phyloP scores from a whole-genome alignment of 2,329 filamentous ascomycete genomes.

The Huntiella bhutanensis region DNA sequence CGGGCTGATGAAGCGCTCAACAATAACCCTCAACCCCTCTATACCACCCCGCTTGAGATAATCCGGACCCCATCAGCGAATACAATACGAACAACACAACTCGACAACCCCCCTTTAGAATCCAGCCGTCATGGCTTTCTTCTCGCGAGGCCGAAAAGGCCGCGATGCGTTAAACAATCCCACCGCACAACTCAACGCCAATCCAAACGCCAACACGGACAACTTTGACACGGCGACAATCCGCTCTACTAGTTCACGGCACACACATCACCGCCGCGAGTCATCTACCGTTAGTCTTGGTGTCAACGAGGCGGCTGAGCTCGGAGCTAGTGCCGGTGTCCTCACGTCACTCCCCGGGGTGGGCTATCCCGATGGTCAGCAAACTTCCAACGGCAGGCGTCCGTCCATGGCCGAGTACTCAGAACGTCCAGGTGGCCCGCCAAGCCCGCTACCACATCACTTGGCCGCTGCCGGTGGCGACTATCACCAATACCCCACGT shows the following conservation, averaged over 20 bases:
- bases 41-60: no score
- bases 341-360: slow-evolving; percentile 58
- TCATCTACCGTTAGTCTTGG: slow-evolving; percentile 57
- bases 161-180: slow-evolving; percentile 38
- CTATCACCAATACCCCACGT: slow-evolving; percentile 75
- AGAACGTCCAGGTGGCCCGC: slow-evolving; percentile 43
- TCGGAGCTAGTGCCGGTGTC: slow-evolving; percentile 56
- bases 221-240: slow-evolving; percentile 10
- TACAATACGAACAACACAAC: no score
- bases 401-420: slow-evolving; percentile 14
- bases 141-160: slow-evolving; percentile 61
- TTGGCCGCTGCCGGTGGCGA: slow-evolving; percentile 57
- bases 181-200: slow-evolving; percentile 38
- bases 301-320: slow-evolving; percentile 41
- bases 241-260: slow-evolving; percentile 10
- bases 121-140: slow-evolving; percentile 33
- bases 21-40: no score
- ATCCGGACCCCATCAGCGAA: no score
- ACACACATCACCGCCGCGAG: slow-evolving; percentile 44
- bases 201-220: slow-evolving; percentile 46
- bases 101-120: no score
- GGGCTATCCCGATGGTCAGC: slow-evolving; percentile 44
- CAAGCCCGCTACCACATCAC: slow-evolving; percentile 65
- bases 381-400: not conserved
- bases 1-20: no score